Base-by-base conservation (phyloP, 202 grass and related monocot species). In the Zoysia matrella region DNA sequence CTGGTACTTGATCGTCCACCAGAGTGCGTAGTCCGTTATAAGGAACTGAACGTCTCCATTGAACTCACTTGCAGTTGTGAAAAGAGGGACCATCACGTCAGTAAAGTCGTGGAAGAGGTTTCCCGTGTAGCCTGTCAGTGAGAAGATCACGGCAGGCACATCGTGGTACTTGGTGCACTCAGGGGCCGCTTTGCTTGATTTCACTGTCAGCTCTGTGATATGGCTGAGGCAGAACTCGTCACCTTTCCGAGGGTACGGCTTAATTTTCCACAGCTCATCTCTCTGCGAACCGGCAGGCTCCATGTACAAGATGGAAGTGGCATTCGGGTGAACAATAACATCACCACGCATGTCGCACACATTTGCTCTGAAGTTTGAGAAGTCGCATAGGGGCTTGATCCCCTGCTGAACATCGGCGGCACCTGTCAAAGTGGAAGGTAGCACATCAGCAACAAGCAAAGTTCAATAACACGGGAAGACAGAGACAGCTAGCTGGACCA, bases 91-190 rank as follows among this genome's bases (percentile, higher is more conserved):
- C 56, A 98, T 84, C 52, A 98, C 86, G 43, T 98, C 95, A 0
- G 95, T 98, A 81, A 98, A 98, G 65, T 98, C 95, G 60, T 98
- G 95, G 82, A 98, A 98, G 18, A 98, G 86, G 60, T 98, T 98
- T 3, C 95, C 95, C 0, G 95, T 93, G 69, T 98, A 98, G 1
- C 95, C 95, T 3, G 89, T 94, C 30, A 94, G 44, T 0, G 92
- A 92, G 11, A 98, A 98, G 57, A 98, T 72, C 18, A 98, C 56
- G 1, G 57, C 90, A 4, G 95, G 92, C 61, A 91, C 86, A 0
- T 91, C 61, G 7, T 98, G 92, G 72, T 91, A 73, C 64, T 60
- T 69, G 57, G 84, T 98, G 86, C 95, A 98, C 52, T 94, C 86
- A 7, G 95, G 88, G 1, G 88, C 82, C 69, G 83, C 85, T 54